These are phyloP conservation scores for Fonsecaea multimorphosa DNA, from an alignment of 2,329 filamentous ascomycete genomes.

Conservation along the genomic window DNA sequence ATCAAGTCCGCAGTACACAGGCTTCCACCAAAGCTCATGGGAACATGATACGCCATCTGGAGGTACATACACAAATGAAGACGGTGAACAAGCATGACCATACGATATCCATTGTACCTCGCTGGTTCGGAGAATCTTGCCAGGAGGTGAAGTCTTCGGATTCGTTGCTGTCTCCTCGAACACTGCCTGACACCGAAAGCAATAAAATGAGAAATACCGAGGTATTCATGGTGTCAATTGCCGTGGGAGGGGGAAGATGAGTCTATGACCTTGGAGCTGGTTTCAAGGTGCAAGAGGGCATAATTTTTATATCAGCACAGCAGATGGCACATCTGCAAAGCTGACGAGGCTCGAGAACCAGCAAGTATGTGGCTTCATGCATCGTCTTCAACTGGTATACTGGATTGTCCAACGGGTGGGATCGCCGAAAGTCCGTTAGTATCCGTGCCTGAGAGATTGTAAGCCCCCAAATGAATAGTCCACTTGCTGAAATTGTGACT, in stretches of 20 bases:
- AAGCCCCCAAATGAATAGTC: neutral
- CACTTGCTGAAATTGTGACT: neutral
- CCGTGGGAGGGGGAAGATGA: neutral
- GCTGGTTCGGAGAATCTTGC: constrained; percentile 17
- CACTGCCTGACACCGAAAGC: neutral
- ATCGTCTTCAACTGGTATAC: neutral
- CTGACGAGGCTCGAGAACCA: neutral
- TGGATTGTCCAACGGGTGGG: neutral
- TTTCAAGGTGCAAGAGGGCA: neutral
- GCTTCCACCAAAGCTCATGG: neutral
- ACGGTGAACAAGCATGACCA: constrained; percentile 26
- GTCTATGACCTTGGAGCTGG: neutral
- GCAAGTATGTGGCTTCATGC: neutral
- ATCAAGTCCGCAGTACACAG: neutral
- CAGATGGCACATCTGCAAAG: neutral
- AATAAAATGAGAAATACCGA: neutral
- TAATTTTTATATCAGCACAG: neutral
- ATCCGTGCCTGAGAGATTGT: neutral
- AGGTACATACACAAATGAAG: constrained; percentile 20
- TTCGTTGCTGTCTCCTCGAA: constrained; percentile 5
- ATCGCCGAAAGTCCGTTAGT: neutral
- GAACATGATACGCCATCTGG: neutral
- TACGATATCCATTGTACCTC: constrained; percentile 28
- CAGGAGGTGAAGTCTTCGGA: constrained; percentile 13
- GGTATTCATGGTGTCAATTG: neutral